Base-by-base conservation (phyloP, 306 rosid genomes). In the Inga leiocalycina region DNA sequence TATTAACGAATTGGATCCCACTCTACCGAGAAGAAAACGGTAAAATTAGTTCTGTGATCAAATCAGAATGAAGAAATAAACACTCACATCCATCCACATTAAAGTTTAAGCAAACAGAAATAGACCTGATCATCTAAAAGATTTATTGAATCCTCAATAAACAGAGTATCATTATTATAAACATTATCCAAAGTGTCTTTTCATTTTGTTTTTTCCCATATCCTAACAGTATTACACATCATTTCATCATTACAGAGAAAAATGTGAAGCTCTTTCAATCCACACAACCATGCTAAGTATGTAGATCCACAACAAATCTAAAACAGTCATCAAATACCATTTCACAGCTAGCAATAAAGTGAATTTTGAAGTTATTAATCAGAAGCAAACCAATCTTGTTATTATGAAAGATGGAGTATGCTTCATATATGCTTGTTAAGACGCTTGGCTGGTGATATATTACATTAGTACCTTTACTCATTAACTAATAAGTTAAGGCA, bases 361-460 rank as follows among this genome's bases (percentile, higher is more conserved):
- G 72, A 10, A 59, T 30, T 72, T 71, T 22, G 24, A 81, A 65
- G 49, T 81, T 46, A 71, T 44, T 78, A 85, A 77, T 10, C 27
- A 64, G 41, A 69, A 39, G 71, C 48, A 71, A 35, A 35, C 56
- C 66, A 67, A 54, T 70, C 46, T 79, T 3, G 9, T 52, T 10
- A 66, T 52, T 51, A 72, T 41, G 56, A 70, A 70, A 80, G 73
- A 74, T 44, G 74, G 34, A 64, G 61, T 17, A 59, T 46, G 68
- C 74, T n/a, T 34, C 57, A 74, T 37, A 56, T 43, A 17, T 20
- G 72, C 22, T 77, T 67, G 27, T 73, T 69, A 57, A 66, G 71
- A 68, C 20, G 34, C 79, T 39, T 43, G 27, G 79, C 61, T 37
- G 43, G 46, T 4, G 24, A 80, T 61, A 52, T 19, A 67, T 37